Evolutionary conservation across 345 rosid species (phyloP).

Genomic region (Murraya koenigii): DNA sequence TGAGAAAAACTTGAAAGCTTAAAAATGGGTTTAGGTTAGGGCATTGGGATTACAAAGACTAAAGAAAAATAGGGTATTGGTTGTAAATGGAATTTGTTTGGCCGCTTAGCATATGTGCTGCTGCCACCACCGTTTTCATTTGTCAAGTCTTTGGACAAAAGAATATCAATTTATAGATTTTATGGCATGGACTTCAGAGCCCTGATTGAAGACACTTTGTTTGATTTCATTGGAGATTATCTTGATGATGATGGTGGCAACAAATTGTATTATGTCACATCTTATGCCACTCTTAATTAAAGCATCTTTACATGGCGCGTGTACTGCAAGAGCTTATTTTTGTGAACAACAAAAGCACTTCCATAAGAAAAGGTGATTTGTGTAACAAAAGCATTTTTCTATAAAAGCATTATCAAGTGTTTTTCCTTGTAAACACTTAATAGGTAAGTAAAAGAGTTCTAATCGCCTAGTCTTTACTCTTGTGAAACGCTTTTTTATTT

Average conservation of each 20-base stretch:
- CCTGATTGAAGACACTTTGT: slow-evolving; percentile 5
- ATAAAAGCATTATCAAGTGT: background rate
- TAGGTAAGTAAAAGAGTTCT: background rate
- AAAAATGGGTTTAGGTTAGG: background rate
- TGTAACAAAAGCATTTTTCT: background rate
- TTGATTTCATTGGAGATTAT: slow-evolving; percentile 34
- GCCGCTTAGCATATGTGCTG: slow-evolving; percentile 29
- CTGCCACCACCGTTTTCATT: background rate
- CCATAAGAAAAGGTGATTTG: background rate
- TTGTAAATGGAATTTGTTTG: slow-evolving; percentile 35
- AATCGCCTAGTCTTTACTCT: background rate
- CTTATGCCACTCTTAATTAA: too few relatives aligned
- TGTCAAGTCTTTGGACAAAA: slow-evolving; percentile 8
- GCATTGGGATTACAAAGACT: slow-evolving; percentile 30
- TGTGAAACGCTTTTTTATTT: background rate
- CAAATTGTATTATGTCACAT: too few relatives aligned
- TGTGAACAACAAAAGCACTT: background rate
- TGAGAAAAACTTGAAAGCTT: too few relatives aligned
- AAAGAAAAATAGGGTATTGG: slow-evolving; percentile 23
- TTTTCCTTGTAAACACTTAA: background rate
- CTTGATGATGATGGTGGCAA: background rate
- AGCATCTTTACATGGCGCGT: background rate
- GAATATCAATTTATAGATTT: slow-evolving; percentile 1
- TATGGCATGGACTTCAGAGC: slow-evolving; percentile 46
- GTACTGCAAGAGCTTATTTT: background rate